phyloP scores from a whole-genome alignment of 192 early-diverging fungal species.

The Umbelopsis sp. region DNA sequence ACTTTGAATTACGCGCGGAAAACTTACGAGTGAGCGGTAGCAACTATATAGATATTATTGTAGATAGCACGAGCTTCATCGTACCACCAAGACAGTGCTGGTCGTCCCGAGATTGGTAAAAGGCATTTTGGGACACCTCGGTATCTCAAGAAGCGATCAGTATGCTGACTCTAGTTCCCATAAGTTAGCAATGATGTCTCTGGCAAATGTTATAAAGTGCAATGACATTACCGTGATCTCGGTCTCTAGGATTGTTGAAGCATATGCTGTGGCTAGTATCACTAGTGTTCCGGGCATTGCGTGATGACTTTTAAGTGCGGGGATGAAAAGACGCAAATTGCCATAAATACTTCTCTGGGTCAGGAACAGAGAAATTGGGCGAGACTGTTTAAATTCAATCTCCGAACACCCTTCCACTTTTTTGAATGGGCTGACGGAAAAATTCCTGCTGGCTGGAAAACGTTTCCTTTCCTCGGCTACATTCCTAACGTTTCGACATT shows the following conservation, averaged over 20 bases:
- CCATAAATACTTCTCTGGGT: too few species aligned
- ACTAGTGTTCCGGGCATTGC: constrained; percentile 17
- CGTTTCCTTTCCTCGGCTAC: background rate
- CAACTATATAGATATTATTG: constrained; percentile 24
- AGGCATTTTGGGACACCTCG: constrained; percentile 43
- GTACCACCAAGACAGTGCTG: constrained; percentile 42
- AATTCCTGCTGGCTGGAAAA: background rate
- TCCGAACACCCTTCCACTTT: background rate
- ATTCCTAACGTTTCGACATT: background rate
- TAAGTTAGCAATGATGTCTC: background rate
- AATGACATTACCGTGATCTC: constrained; percentile 26
- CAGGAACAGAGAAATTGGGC: too few species aligned
- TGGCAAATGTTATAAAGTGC: too few species aligned
- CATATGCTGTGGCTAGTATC: constrained; percentile 23
- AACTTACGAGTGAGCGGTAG: constrained; percentile 43
- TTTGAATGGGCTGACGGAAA: background rate
- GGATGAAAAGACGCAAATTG: background rate
- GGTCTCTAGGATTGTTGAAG: constrained; percentile 17
- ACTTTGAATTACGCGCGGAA: background rate
- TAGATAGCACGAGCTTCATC: constrained; percentile 1
- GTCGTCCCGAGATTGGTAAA: constrained; percentile 39
- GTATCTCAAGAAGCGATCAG: constrained; percentile 21
- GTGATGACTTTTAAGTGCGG: background rate
- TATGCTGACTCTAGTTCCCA: constrained; percentile 10
- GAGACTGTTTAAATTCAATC: background rate